Conservation (phyloP, 1,284 basidiomycete genomes). For the Leucoagaricus sp. region DNA sequence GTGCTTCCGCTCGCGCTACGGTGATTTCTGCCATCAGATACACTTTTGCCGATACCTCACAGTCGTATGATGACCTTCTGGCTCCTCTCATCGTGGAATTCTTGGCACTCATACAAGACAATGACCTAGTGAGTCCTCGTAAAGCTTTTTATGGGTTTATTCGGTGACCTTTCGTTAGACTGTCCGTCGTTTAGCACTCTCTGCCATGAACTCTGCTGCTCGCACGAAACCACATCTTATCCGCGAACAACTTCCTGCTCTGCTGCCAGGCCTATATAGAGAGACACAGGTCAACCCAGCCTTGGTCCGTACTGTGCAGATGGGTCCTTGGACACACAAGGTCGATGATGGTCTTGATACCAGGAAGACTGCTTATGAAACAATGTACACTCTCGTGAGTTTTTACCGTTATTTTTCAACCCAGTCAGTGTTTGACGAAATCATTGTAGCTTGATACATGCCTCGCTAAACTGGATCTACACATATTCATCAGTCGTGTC, state of each 20-base stretch:
- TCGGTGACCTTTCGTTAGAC: conserved; percentile 48
- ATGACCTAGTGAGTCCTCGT: conserved; percentile 68
- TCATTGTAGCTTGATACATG: conserved; percentile 80
- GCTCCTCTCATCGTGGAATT: conserved; percentile 88
- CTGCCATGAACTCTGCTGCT: conserved; percentile 90
- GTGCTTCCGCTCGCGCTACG: conserved; percentile 79
- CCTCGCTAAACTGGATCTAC: conserved; percentile 81
- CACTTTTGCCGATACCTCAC: conserved; percentile 88
- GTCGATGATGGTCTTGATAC: conserved; percentile 93
- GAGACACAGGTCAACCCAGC: conserved; percentile 83
- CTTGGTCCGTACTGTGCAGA: conserved; percentile 89
- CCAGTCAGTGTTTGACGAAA: neutral
- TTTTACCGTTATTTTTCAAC: neutral
- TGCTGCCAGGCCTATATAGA: conserved; percentile 85
- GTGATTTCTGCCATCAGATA: conserved; percentile 95
- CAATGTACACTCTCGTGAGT: conserved; percentile 90
- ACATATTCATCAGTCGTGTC: conserved; percentile 83
- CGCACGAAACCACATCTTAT: conserved; percentile 94
- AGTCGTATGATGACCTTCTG: conserved; percentile 87
- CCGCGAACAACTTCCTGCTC: conserved; percentile 74
- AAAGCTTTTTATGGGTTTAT: neutral
- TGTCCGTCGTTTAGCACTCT: conserved; percentile 85
- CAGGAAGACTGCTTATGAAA: conserved; percentile 97
- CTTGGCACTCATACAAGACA: conserved; percentile 83
- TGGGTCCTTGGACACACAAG: conserved; percentile 98